These are phyloP conservation scores for Pichia membranifaciens DNA, from an alignment of 805 yeast genomes.

Conservation along the genomic window DNA sequence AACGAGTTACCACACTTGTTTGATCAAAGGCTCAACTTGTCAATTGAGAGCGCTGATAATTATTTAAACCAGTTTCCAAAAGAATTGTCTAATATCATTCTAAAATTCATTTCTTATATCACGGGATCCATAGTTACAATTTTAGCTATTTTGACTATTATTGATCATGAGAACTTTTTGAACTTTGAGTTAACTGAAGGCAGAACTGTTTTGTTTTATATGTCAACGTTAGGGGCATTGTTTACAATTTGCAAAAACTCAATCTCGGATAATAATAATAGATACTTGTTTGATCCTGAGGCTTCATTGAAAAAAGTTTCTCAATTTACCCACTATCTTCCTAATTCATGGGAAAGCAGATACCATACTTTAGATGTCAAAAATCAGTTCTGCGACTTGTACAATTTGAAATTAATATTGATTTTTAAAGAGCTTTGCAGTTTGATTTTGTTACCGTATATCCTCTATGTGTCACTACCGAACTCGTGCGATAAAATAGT, in stretches of 20 bases:
- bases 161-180: slow-evolving; percentile 87
- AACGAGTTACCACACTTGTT: slow-evolving; percentile 91
- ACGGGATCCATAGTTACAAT: slow-evolving; percentile 89
- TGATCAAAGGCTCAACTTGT: slow-evolving; percentile 67
- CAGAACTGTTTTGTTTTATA: slow-evolving; percentile 77
- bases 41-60: slow-evolving; percentile 71
- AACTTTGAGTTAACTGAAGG: slow-evolving; percentile 84
- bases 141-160: slow-evolving; percentile 64
- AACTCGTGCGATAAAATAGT: slow-evolving; percentile 66
- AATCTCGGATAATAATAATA: slow-evolving; percentile 47
- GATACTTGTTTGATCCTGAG: slow-evolving; percentile 82
- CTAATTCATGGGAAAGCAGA: slow-evolving; percentile 78
- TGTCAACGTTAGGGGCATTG: slow-evolving; percentile 80
- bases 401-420: slow-evolving; percentile 65
- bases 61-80: slow-evolving; percentile 92
- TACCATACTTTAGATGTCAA: slow-evolving; percentile 83
- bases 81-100: slow-evolving; percentile 50
- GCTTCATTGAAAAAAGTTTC: slow-evolving; percentile 74
- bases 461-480: slow-evolving; percentile 82
- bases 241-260: slow-evolving; percentile 79
- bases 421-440: slow-evolving; percentile 76
- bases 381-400: slow-evolving; percentile 71
- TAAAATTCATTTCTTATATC: slow-evolving; percentile 63
- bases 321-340: slow-evolving; percentile 85
- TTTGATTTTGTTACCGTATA: slow-evolving; percentile 77